Base-by-base conservation (phyloP, 495 filamentous ascomycete genomes). In the Corynascus novoguineensis region DNA sequence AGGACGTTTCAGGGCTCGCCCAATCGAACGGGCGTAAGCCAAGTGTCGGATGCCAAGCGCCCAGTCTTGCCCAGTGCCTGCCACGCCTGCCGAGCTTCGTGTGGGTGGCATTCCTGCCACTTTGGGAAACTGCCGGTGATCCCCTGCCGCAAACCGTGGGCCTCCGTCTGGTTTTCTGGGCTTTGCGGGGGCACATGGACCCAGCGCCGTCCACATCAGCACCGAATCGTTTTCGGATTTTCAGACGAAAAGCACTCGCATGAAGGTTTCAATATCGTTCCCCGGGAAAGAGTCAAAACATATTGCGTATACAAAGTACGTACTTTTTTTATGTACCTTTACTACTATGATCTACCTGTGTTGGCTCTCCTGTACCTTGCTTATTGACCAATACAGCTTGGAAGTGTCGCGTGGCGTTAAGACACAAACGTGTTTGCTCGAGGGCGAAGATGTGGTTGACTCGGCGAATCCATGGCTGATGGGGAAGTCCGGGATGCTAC, bases 1-100 rank as follows among this genome's bases (percentile, higher is more conserved):
- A n/a, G n/a, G n/a, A n/a, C n/a, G 53, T 49, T 56, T 56, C 53
- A 55, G 53, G 22, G 24, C n/a, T 11, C 12, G 29, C 9, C 53
- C 41, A 55, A 55, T 44, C 6, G 9, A 35, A 35, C 5, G 34
- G 3, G 5, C 34, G 34, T 3, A 3, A 11, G 10, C 6, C 34
- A 35, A 5, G 5, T 10, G 29, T 10, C 29, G 29, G 5, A 10
- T 31, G 29, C 29, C 29, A 31, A 31, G 29, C 29, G 29, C 29
- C 29, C 29, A 31, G 29, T 10, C 29, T 10, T 5, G 10, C 5
- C 29, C 29, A 31, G 29, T n/a, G n/a, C n/a, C n/a, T n/a, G n/a
- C n/a, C n/a, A n/a, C n/a, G n/a, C 29, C 10, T 31, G 29, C 29
- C 29, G 29, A 31, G 29, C 29, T 31, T 10, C 29, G 5, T n/a